Evolutionary conservation across 2,329 filamentous ascomycete genomes (phyloP).

Genomic region (Elsinoe ampelina): DNA sequence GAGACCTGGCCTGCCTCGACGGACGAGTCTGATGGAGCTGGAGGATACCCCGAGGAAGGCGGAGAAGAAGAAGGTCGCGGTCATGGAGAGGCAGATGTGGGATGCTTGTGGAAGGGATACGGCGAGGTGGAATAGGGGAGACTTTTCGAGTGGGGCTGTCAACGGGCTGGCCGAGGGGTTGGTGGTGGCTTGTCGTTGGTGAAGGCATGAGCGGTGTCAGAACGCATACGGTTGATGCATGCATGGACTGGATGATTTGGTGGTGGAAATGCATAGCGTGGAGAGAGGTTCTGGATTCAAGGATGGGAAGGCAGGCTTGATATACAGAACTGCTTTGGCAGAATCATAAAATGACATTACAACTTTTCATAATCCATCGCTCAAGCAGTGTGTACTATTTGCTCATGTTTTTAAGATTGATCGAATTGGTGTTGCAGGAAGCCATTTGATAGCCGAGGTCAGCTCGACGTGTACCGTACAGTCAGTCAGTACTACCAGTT

Average conservation of each 20-base stretch:
- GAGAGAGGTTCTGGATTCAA: neutral
- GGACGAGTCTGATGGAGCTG: neutral
- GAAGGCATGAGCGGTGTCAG: neutral
- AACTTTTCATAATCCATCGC: too few relatives aligned
- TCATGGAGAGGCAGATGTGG: conserved; percentile 7
- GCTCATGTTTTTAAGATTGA: too few relatives aligned
- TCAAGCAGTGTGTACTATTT: too few relatives aligned
- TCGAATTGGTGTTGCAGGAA: too few relatives aligned
- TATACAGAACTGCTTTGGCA: neutral
- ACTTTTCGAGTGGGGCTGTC: neutral
- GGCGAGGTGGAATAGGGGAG: conserved; percentile 7
- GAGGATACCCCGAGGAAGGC: neutral
- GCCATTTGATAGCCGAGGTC: too few relatives aligned
- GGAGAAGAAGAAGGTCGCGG: neutral
- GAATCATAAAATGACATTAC: neutral
- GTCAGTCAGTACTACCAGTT: neutral
- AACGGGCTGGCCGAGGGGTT: neutral
- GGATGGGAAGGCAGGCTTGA: neutral
- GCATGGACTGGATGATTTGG: neutral
- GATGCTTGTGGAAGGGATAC: conserved; percentile 8
- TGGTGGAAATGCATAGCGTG: neutral
- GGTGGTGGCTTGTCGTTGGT: conserved; percentile 1
- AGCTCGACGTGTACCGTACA: too few relatives aligned
- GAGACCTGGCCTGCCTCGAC: neutral
- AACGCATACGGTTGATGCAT: neutral